Evolutionary conservation across 2,329 filamentous ascomycete species (phyloP).

Genomic region (Scytalidium sp.): DNA sequence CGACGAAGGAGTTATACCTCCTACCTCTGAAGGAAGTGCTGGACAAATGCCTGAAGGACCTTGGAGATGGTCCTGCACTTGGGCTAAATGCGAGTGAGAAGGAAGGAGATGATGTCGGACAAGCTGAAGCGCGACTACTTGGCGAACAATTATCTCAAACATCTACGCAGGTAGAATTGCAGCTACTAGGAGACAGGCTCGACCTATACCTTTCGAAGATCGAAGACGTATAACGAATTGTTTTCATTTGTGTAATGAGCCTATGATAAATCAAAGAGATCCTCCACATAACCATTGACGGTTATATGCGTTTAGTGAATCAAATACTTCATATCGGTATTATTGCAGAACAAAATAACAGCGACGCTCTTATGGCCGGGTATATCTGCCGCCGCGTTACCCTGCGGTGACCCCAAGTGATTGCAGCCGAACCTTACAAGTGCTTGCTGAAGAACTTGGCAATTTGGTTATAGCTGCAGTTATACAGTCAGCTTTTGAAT

Average conservation of each 20-base stretch:
- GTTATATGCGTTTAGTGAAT: no score
- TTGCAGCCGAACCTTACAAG: constrained; percentile 2
- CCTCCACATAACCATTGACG: background rate
- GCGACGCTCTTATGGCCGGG: background rate
- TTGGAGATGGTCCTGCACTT: constrained; percentile 6
- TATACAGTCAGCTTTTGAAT: background rate
- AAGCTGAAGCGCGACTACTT: constrained; percentile 19
- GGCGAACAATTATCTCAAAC: constrained; percentile 20
- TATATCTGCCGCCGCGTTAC: background rate
- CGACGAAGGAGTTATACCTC: constrained; percentile 57
- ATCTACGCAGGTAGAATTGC: constrained; percentile 14
- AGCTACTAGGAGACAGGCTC: constrained; percentile 24
- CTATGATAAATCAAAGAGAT: background rate
- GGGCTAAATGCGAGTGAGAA: background rate
- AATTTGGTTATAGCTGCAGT: constrained; percentile 17
- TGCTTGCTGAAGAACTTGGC: constrained; percentile 16
- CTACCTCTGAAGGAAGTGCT: constrained; percentile 48
- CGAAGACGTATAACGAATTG: constrained; percentile 11
- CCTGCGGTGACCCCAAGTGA: background rate
- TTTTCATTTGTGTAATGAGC: background rate
- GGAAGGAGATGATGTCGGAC: constrained; percentile 5
- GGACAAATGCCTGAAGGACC: constrained; percentile 19
- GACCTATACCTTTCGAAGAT: constrained; percentile 13
- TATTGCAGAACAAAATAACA: background rate
- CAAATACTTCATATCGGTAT: no score